Conservation (phyloP, 2,329 filamentous ascomycete species). For the Penicillium paneum region DNA sequence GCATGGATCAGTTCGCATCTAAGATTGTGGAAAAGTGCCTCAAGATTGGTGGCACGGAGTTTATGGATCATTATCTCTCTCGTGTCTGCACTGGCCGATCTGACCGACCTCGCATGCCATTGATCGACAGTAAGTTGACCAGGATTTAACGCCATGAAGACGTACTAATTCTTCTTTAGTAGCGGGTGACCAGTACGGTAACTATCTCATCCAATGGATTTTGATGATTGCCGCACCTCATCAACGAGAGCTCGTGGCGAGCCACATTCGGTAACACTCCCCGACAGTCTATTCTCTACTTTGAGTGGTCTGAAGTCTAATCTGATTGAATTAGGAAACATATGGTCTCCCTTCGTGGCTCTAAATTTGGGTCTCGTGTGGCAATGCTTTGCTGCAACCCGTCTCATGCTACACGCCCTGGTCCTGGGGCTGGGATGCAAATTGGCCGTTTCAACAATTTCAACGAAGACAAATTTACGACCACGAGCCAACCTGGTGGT, state of each 20-base stretch:
- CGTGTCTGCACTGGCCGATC: slow-evolving; percentile 87
- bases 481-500: slow-evolving; percentile 39
- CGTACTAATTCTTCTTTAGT: slow-evolving; percentile 45
- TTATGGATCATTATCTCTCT: slow-evolving; percentile 87
- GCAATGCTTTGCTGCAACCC: slow-evolving; percentile 99
- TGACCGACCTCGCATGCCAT: slow-evolving; percentile 88
- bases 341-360: slow-evolving; percentile 97
- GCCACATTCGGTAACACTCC: slow-evolving; percentile 68
- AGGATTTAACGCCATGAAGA: neutral
- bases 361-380: slow-evolving; percentile 96
- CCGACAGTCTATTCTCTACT: neutral
- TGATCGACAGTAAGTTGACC: slow-evolving; percentile 74
- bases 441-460: slow-evolving; percentile 59
- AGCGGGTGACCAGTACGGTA: slow-evolving; percentile 96
- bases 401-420: slow-evolving; percentile 80
- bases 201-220: slow-evolving; percentile 97
- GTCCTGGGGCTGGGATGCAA: slow-evolving; percentile 70
- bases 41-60: slow-evolving; percentile 89
- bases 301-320: neutral
- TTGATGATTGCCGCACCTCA: slow-evolving; percentile 81
- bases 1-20: slow-evolving; percentile 97
- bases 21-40: slow-evolving; percentile 99
- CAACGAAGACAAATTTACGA: slow-evolving; percentile 37
- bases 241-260: slow-evolving; percentile 88
- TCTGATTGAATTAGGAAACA: slow-evolving; percentile 62